A percentile compares a stretch with the other conserved stretches of the same genome.
These are phyloP conservation scores for Potentilla sterilis DNA, from an alignment of 306 rosid genomes.

Conservation along the genomic window DNA sequence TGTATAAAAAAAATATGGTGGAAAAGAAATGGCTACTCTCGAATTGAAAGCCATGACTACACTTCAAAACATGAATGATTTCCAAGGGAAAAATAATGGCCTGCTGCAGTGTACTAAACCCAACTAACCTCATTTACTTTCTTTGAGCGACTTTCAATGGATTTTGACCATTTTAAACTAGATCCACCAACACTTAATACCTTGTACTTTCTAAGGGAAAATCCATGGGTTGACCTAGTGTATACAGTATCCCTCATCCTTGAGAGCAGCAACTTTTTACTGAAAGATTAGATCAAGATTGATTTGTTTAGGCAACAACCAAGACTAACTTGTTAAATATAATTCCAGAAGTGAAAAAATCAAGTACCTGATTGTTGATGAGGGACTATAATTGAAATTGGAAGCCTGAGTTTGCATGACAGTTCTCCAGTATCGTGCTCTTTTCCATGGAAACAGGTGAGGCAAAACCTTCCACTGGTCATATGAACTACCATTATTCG, in stretches of 20 bases:
- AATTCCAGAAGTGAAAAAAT: slow-evolving; percentile 7
- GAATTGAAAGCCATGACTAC: slow-evolving; percentile 16
- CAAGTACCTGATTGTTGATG: slow-evolving; percentile 60
- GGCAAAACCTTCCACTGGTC: slow-evolving; percentile 61
- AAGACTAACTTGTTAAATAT: slow-evolving; percentile 3
- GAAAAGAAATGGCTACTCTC: slow-evolving; percentile 15
- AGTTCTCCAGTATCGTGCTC: slow-evolving; percentile 59
- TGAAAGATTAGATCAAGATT: slow-evolving; percentile 36
- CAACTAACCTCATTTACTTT: slow-evolving; percentile 89
- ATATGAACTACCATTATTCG: slow-evolving; percentile 33
- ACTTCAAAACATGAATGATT: not conserved
- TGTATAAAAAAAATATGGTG: slow-evolving; percentile 20
- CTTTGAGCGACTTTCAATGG: slow-evolving; percentile 85
- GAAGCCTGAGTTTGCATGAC: slow-evolving; percentile 40
- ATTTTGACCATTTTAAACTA: slow-evolving; percentile 98
- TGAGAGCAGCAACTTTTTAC: slow-evolving; percentile 69
- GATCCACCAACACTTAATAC: slow-evolving; percentile 92
- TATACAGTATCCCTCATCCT: slow-evolving; percentile 89
- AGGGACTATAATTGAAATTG: slow-evolving; percentile 48
- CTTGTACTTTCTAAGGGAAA: slow-evolving; percentile 87
- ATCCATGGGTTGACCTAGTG: slow-evolving; percentile 81
- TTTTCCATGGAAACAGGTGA: slow-evolving; percentile 82
- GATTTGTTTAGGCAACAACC: slow-evolving; percentile 27
- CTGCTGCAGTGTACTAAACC: slow-evolving; percentile 1
- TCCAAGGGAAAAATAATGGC: slow-evolving; percentile 11